Base-by-base conservation (phyloP, 2,329 filamentous ascomycete species). In the Grosmannia penicillata region DNA sequence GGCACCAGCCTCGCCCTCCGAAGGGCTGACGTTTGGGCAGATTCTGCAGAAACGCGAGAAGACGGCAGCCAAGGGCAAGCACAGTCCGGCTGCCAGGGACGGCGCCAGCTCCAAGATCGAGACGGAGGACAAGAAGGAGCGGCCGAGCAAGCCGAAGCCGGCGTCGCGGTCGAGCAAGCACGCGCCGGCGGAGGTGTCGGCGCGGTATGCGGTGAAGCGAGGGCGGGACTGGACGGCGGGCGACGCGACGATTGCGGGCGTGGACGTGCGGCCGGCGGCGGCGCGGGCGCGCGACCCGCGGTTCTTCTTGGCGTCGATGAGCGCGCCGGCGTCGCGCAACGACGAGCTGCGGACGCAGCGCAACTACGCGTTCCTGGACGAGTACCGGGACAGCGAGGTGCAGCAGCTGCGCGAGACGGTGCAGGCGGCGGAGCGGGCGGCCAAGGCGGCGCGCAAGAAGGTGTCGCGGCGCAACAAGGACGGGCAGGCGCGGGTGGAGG, bases 361-460 rank as follows among this genome's bases (percentile, higher is more conserved):
- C 48, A 82, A 85, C 25, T 98, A 98, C 60, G 68, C 76, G 3
- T 98, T 98, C 62, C 63, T 98, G 37, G 75, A 87, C 49, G 79
- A 84, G 44, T 96, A 96, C 61, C 76, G 83, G 43, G 76, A 78
- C 18, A 68, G 71, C n/a, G 91, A 98, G 59, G 80, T 96, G 57
- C 70, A 72, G 40, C 71, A 82, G 47, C 64, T 98, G 37, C 76
- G 75, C 48, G 65, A 62, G 8, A 70, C 77, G 30, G 70, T 91
- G 51, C 76, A 74, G 53, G 63, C 63, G 54, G 55, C 59, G n/a
- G 85, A 82, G 60, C 38, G 42, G 14, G 22, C 36, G n/a, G 41
- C 35, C 35, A 47, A 46, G 37, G 17, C 27, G 29, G 40, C 38
- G 33, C 37, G 38, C 30, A 39, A 42, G 21, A 32, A 37, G 36